Evolutionary conservation across 179 eudicot species (phyloP), one percentile per base, ranked within the genome.

Genomic region (Drosera spatulata): DNA sequence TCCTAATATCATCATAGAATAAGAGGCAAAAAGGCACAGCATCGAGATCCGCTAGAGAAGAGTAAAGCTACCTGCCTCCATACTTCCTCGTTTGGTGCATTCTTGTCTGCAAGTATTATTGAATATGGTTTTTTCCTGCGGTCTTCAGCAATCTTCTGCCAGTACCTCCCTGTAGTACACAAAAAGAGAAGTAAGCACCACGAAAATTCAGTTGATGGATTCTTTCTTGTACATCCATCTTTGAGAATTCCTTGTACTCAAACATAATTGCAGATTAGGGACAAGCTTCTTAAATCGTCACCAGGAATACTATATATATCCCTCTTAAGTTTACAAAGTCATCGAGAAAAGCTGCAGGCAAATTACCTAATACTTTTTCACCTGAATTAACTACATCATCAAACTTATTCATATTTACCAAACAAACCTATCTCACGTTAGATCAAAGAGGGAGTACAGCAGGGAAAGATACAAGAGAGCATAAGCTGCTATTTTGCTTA

Each of bases 1-100:
- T n/a, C n/a, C n/a, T n/a, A n/a, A n/a, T n/a, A n/a, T n/a, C n/a
- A n/a, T n/a, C 45, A 42, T 3, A 42, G 45, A 42, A 51, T 10
- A 14, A 6, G 54, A 14, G 54, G 14, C 4, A 13, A 51, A 51
- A 13, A 14, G 11, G 52, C 52, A 49, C 4, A 10, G 13, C 52
- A 49, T 10, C 13, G 12, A 49, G 52, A 49, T n/a, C 52, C 49
- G 6, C 49, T n/a, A n/a, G n/a, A n/a, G 7, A 50, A 55, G 55
- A 15, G 15, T 6, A 38, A 55, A 53, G n/a, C 49, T 38, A 85
- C 99, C 95, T 84, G 91, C 55, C 61, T 76, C 99, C 99, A 93
- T 40, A 93, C 99, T 71, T 93, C 99, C 82, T 84, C 98, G 76
- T 88, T 91, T 55, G 98, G 98, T 63, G 98, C 96, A 77, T 88